Conservation (phyloP, 345 rosid genomes). For the Clausena lansium region DNA sequence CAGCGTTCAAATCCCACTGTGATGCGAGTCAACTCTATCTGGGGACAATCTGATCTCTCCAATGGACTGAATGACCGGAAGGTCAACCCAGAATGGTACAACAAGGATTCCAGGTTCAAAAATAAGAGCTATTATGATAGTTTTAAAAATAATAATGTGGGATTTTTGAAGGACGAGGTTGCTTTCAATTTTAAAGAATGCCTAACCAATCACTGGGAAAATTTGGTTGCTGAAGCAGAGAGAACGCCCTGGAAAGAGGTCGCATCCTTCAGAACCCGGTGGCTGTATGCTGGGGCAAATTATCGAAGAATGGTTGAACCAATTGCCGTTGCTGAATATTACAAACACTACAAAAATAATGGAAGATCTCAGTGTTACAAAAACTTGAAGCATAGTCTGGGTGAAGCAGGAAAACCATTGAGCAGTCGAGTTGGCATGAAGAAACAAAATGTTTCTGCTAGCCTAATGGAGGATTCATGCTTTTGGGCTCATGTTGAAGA, state of each 20-base stretch:
- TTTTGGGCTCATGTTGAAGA: conserved; percentile 87
- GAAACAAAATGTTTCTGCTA: conserved; percentile 25
- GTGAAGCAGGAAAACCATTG: background rate
- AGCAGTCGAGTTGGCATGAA: background rate
- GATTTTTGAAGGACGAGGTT: background rate
- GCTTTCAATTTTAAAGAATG: conserved; percentile 13
- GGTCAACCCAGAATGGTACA: conserved; percentile 59
- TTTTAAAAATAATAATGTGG: conserved; percentile 39
- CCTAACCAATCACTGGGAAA: conserved; percentile 45
- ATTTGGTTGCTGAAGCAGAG: conserved; percentile 43
- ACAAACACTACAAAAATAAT: conserved; percentile 29
- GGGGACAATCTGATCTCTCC: conserved; percentile 12
- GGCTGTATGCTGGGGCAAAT: conserved; percentile 45
- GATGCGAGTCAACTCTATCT: no score
- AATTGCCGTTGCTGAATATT: conserved; percentile 66
- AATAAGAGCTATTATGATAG: conserved; percentile 56
- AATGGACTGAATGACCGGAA: conserved; percentile 37
- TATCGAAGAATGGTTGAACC: conserved; percentile 77
- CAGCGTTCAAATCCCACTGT: no score
- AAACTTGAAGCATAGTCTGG: conserved; percentile 48
- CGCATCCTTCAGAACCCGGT: conserved; percentile 20
- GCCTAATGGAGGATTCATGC: conserved; percentile 59
- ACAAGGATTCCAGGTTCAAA: conserved; percentile 31
- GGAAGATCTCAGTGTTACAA: conserved; percentile 52
- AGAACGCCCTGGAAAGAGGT: conserved; percentile 49